Evolutionary conservation across 2,329 filamentous ascomycete genomes (phyloP), one percentile per base, ranked within the genome.

Genomic region (Aspergillus sp.): DNA sequence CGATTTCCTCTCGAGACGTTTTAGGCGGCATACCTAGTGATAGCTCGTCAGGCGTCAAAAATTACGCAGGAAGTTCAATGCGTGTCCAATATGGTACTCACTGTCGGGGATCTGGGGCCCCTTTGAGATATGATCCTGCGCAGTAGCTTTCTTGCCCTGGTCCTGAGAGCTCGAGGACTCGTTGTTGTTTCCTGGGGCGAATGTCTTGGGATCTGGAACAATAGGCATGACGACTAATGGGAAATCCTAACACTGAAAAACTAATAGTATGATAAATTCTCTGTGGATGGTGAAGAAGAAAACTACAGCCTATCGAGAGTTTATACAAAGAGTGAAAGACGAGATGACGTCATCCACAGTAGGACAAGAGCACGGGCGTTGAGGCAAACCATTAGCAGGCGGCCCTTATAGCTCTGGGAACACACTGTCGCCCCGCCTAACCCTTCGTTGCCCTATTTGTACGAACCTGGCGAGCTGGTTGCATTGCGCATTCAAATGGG

Each of bases 1-100:
- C 78, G 54, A 88, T 83, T 68, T 91, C 88, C 71, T 89, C 87
- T 75, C 88, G 89, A 58, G 82, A 71, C 23, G 69, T 72, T 59
- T 74, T 74, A n/a, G 73, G 71, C 35, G 76, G 76, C 68, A 77
- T 72, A 15, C 74, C 76, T 77, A 59, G 15, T 6, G 35, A 37
- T 27, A 17, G 7, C 5, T 31, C 31, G n/a, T 54, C 47, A 55
- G 23, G 17, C 17, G n/a, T 19, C 11, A 21, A n/a, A 37, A n/a
- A 37, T 14, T 37, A 37, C 15, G 7, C 14, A 37, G 35, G 6
- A 4, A 7, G 27, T 37, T 15, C 35, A 6, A 19, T 19, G 6
- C 3, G 21, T 19, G 12, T 31, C 11, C 11, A 46, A 43, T 37
- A 8, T 12, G 50, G 44, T 15, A 54, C 73, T 61, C 57, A 75